Evolutionary conservation across 768 basidiomycete genomes (phyloP).

Genomic region (Tephrocybe sp.): DNA sequence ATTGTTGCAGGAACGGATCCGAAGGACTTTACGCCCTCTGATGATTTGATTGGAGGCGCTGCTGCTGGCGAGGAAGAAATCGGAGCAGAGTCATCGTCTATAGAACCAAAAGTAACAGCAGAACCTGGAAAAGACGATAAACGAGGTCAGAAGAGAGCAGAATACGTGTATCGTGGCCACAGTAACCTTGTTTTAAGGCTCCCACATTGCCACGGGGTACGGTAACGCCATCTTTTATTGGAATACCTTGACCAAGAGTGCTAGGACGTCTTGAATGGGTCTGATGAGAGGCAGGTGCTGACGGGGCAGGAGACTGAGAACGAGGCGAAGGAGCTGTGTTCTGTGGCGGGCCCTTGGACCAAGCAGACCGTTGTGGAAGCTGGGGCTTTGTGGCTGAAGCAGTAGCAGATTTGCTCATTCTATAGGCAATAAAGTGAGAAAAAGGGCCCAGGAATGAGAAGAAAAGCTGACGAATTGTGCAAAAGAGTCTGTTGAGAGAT

Average conservation of each 20-base stretch:
- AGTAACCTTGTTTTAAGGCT: conserved; percentile 66
- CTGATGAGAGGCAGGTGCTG: conserved; percentile 42
- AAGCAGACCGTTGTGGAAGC: conserved; percentile 84
- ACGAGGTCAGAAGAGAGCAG: conserved; percentile 12
- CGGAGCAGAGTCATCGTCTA: conserved; percentile 76
- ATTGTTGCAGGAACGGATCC: conserved; percentile 66
- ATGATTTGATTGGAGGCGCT: conserved; percentile 61
- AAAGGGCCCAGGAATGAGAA: conserved; percentile 15
- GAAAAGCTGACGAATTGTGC: conserved; percentile 43
- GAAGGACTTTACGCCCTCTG: conserved; percentile 78
- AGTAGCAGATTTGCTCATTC: conserved; percentile 94
- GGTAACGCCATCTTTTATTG: conserved; percentile 79
- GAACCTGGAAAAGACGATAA: conserved; percentile 41
- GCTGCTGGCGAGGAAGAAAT: conserved; percentile 84
- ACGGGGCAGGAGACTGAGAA: conserved; percentile 75
- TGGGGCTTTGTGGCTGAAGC: conserved; percentile 70
- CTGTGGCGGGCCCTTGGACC: conserved; percentile 86
- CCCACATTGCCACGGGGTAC: conserved; percentile 66
- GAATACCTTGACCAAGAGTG: conserved; percentile 66
- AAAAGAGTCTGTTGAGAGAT: conserved; percentile 31
- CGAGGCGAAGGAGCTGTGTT: conserved; percentile 62
- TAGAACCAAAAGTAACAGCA: conserved; percentile 85
- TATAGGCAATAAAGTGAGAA: conserved; percentile 26
- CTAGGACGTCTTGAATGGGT: conserved; percentile 82
- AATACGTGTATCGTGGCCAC: conserved; percentile 1